Percentiles rank a stretch among this genome's conserved stretches.
Conservation (phyloP, 2,329 filamentous ascomycete species). For the Talaromyces sp. region DNA sequence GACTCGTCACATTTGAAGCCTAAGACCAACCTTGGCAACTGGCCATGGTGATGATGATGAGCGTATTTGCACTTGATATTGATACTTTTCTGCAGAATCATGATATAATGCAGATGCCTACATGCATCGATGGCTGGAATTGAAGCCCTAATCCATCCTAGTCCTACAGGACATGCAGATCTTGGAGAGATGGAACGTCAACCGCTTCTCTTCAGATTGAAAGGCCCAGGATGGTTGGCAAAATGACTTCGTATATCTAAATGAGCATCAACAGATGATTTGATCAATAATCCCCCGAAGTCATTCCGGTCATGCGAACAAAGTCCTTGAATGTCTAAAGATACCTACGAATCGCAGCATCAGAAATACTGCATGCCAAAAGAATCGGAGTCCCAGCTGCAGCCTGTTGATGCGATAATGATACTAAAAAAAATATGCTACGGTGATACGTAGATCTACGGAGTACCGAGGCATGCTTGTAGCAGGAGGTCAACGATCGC, state of each 20-base stretch:
- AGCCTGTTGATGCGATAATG: background rate
- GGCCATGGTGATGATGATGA: background rate
- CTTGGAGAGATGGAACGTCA: background rate
- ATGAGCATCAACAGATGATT: background rate
- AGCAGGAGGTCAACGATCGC: background rate
- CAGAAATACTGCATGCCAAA: background rate
- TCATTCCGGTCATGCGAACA: background rate
- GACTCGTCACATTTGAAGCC: background rate
- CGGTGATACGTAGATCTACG: background rate
- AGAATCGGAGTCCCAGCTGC: conserved; percentile 3
- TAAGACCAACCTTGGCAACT: background rate
- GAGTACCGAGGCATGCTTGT: background rate
- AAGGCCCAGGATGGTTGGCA: background rate
- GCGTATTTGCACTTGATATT: background rate
- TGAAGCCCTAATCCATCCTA: background rate
- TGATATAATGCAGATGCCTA: background rate
- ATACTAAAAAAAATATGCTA: background rate
- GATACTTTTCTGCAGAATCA: background rate
- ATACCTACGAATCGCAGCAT: background rate
- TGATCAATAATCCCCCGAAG: background rate
- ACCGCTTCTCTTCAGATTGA: no score
- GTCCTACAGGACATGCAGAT: background rate
- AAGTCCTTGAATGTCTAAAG: background rate
- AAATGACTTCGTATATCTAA: background rate
- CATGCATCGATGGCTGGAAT: background rate